A percentile compares a stretch with the other conserved stretches of the same genome.
phyloP scores from a whole-genome alignment of 768 basidiomycete species.

The Ramaria rubella region DNA sequence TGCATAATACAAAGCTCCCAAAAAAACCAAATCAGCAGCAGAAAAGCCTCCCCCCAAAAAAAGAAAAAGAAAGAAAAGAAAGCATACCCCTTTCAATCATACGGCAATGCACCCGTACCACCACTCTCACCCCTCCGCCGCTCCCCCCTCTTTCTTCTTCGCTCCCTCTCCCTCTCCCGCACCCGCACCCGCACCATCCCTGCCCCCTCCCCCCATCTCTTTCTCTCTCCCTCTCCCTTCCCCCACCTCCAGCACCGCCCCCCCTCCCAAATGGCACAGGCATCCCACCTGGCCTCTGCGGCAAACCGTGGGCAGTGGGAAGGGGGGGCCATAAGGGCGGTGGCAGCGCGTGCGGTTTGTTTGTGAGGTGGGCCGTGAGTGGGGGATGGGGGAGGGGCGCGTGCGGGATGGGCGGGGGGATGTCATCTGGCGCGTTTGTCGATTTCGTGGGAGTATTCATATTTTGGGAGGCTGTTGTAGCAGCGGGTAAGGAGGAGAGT shows the following conservation, averaged over 20 bases:
- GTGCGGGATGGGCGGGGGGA: conserved; percentile 1
- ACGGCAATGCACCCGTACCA: not conserved
- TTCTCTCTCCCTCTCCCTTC: not conserved
- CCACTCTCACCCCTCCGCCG: no score
- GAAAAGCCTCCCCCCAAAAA: no score
- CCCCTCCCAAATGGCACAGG: not conserved
- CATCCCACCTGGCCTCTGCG: not conserved
- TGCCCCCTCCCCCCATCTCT: not conserved
- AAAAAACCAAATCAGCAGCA: no score
- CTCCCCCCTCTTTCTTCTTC: not conserved
- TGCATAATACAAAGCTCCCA: no score
- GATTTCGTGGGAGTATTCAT: conserved; percentile 80
- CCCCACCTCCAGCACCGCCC: not conserved
- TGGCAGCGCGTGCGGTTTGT: not conserved
- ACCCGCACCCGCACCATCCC: not conserved
- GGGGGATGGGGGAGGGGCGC: not conserved
- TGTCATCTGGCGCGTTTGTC: conserved; percentile 63
- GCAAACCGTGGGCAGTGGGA: conserved; percentile 4
- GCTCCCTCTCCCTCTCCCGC: not conserved
- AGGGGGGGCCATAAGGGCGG: not conserved
- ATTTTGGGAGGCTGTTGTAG: conserved; percentile 56
- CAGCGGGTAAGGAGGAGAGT: not conserved
- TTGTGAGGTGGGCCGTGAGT: not conserved
- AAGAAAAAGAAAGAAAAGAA: no score
- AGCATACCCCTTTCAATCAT: no score